Evolutionary conservation across 768 basidiomycete species (phyloP).

Genomic region (Termitomyces sp.): DNA sequence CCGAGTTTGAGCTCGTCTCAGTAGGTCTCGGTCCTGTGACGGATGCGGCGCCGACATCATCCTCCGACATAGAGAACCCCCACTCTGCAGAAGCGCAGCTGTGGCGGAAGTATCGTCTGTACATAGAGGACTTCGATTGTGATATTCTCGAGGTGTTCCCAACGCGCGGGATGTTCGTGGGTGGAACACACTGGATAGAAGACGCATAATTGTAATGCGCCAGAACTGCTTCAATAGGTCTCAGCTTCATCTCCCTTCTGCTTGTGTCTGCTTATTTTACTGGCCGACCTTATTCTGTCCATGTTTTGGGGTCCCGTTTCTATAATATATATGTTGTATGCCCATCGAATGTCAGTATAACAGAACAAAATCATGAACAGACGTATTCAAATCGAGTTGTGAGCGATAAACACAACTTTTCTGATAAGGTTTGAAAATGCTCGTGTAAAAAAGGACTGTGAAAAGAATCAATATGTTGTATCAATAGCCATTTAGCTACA

Average conservation of each 20-base stretch:
- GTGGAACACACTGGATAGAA: slow-evolving; percentile 49
- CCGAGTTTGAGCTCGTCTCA: slow-evolving; percentile 51
- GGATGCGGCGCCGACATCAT: background rate
- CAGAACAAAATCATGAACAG: background rate
- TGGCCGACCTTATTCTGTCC: slow-evolving; percentile 10
- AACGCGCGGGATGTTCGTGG: slow-evolving; percentile 58
- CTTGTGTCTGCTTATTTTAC: slow-evolving; percentile 16
- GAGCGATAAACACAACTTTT: background rate
- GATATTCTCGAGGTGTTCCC: slow-evolving; percentile 70
- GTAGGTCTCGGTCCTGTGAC: slow-evolving; percentile 40
- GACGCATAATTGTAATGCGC: slow-evolving; percentile 10
- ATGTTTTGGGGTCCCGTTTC: background rate
- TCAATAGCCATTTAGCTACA: too few species aligned
- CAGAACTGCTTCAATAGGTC: background rate
- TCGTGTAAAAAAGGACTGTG: too few species aligned
- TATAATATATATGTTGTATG: background rate
- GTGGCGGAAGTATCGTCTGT: slow-evolving; percentile 55
- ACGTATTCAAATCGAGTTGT: background rate
- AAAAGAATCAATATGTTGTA: too few species aligned
- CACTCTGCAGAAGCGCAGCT: slow-evolving; percentile 22
- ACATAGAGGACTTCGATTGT: slow-evolving; percentile 52
- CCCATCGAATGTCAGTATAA: background rate
- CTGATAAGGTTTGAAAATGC: too few species aligned
- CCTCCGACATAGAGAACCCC: slow-evolving; percentile 12
- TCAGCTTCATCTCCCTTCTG: slow-evolving; percentile 14